Base-by-base conservation (phyloP, 257 asterid species). In the Coffea eugenioides region DNA sequence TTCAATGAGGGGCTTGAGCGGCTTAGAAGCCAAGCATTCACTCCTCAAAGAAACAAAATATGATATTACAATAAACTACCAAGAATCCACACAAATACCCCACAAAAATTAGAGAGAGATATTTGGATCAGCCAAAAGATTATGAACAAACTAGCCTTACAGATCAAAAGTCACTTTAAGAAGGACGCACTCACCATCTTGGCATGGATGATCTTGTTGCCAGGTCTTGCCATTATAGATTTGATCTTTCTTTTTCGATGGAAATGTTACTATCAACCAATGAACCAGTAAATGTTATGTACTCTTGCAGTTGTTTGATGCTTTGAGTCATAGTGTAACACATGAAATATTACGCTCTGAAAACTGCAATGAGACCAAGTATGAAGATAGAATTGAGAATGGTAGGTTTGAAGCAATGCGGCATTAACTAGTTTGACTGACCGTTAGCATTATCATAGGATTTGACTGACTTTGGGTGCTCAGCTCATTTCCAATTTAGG, bases 131-230 rank as follows among this genome's bases (percentile, higher is more conserved):
- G 66, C 18, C 18, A 12, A 23, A 67, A 43, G 21, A 46, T 8
- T n/a, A 45, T 46, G 75, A 45, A 41, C 54, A n/a, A 71, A 23
- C 13, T 9, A 51, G 16, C 57, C 25, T 11, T 59, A 21, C 36
- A 70, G 25, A 70, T 41, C 20, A 69, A 23, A 48, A 25, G 25
- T n/a, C 57, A 71, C 7, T 20, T 56, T 36, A 46, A 48, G 23
- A n/a, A 48, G 16, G 34, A 64, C 73, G 23, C 23, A 76, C 81
- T 61, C 43, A 76, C 84, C 78, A 81, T 49, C 59, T 81, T 76
- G 77, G 73, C 74, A 39, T 76, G 81, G 69, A 76, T 62, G 51
- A 20, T 81, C 73, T 76, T 76, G 81, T 70, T 76, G 43, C 81
- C 77, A 16, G 74, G 69, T 61, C 78, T 70, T 48, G 56, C 84